Percentiles rank a stretch among this genome's conserved stretches.
These are phyloP conservation scores for Hypholoma sublateritium DNA, from an alignment of 768 basidiomycete species.

Conservation along the genomic window DNA sequence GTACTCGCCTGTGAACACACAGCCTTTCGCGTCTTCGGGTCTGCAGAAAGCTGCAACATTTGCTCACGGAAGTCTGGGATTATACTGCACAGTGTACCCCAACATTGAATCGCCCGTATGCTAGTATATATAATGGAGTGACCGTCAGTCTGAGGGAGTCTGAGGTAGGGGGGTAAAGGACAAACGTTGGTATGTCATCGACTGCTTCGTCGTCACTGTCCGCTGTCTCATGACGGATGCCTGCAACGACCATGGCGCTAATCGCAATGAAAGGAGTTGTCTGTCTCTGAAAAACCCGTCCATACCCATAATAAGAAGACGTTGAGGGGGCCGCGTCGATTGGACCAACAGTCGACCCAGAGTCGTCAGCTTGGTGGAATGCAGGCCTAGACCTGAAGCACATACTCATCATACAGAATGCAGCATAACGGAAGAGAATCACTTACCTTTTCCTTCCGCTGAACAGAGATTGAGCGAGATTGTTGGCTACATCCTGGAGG, in stretches of 20 bases:
- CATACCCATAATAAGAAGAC: not conserved
- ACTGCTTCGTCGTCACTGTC: slow-evolving; percentile 1
- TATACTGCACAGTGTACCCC: not conserved
- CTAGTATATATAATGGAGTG: not conserved
- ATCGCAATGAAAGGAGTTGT: not conserved
- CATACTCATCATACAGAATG: not conserved
- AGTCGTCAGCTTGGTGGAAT: not conserved
- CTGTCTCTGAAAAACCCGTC: not conserved
- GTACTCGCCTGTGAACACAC: not conserved
- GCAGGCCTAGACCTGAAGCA: not conserved
- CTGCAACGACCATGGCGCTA: not conserved
- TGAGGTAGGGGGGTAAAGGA: not conserved
- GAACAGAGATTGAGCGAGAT: not conserved
- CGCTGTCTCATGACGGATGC: not conserved
- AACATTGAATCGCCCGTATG: not conserved
- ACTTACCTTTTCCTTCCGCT: not conserved
- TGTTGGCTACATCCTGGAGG: not conserved
- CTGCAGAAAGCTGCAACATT: not conserved
- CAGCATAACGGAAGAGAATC: not conserved
- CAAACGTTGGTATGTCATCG: not conserved
- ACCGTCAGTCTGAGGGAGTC: too few relatives aligned
- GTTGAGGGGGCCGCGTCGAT: not conserved
- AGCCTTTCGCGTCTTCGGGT: not conserved
- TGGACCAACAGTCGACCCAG: not conserved
- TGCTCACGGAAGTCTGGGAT: not conserved